Evolutionary conservation across 2,329 filamentous ascomycete genomes (phyloP), one percentile per base, ranked within the genome.

Genomic region (Metarhizium robertsii): DNA sequence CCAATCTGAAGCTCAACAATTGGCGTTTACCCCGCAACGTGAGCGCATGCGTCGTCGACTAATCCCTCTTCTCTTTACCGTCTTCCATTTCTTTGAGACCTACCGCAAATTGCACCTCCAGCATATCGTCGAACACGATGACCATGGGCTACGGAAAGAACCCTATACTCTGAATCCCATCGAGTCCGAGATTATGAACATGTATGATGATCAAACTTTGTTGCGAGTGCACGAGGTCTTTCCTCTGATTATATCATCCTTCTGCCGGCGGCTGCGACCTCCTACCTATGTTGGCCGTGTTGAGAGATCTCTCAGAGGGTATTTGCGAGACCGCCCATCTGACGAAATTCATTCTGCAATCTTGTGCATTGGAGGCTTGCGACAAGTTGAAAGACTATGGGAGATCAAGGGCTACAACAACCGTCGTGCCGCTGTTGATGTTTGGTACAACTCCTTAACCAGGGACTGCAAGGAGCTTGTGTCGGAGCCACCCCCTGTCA

Each of bases 41-140:
- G 79, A 83, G 66, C 76, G 83, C 14, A 86, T 86, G 83, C 79
- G 82, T 50, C 79, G 81, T 58, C 77, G 83, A 52, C 70, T 86
- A 8, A 83, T 85, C 55, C 83, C 83, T 1, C 66, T 85, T 7
- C 73, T 86, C 16, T 86, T 86, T 60, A 85, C 82, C 13, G 73
- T 85, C 29, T 86, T 86, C 60, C 83, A 86, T 65, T 86, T 86
- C 63, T 86, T 86, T 64, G 83, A 86, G 65, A 83, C 75, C 1
- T 85, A 84, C 63, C 79, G 83, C 56, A 76, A 74, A 43, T 70
- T 84, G 2, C 81, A 86, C 60, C 66, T 84, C 7, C 69, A 81
- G 60, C 80, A 81, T 58, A 74, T 86, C 29, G 69, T 72, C 51
- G 72, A 79, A 50, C 73, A 81, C 55, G 70, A 69, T 43, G 77